Evolutionary conservation across 495 filamentous ascomycete genomes (phyloP).

Genomic region (Xylaria sp.): DNA sequence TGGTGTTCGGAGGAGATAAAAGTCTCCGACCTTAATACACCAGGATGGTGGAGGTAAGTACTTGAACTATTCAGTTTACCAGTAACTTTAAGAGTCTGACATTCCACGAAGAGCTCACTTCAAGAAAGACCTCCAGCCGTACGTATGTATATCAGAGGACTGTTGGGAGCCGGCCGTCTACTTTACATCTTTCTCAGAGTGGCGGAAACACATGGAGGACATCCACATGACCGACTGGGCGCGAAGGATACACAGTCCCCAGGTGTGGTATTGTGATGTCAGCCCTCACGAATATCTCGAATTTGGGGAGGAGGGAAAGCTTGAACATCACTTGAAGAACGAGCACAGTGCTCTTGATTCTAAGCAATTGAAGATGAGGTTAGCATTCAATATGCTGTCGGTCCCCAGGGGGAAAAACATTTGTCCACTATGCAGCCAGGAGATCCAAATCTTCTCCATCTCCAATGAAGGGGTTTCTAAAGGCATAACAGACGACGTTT

Average conservation of each 20-base stretch:
- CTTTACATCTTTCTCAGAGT: not conserved
- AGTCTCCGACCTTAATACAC: not conserved
- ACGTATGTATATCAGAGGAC: not conserved
- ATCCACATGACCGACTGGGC: not conserved
- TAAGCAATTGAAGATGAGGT: not conserved
- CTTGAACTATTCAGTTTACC: not conserved
- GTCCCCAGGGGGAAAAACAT: not conserved
- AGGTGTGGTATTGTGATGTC: not conserved
- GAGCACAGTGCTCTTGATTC: not conserved
- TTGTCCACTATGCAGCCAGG: not conserved
- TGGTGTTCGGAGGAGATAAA: not conserved
- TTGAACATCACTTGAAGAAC: not conserved
- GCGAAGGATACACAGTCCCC: not conserved
- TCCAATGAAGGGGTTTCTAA: not conserved
- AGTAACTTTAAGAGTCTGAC: not conserved
- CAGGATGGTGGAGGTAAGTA: constrained; percentile 1
- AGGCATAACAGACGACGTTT: not conserved
- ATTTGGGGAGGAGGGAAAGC: not conserved
- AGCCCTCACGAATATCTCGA: not conserved
- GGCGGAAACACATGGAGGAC: not conserved
- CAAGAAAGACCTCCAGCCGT: constrained; percentile 3
- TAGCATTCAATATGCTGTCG: not conserved
- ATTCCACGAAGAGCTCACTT: not conserved
- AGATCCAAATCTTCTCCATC: not conserved
- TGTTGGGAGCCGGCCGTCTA: not conserved